Evolutionary conservation across 805 yeast species (phyloP), one percentile per base, ranked within the genome.

Genomic region (Wickerhamomyces chaumierensis): DNA sequence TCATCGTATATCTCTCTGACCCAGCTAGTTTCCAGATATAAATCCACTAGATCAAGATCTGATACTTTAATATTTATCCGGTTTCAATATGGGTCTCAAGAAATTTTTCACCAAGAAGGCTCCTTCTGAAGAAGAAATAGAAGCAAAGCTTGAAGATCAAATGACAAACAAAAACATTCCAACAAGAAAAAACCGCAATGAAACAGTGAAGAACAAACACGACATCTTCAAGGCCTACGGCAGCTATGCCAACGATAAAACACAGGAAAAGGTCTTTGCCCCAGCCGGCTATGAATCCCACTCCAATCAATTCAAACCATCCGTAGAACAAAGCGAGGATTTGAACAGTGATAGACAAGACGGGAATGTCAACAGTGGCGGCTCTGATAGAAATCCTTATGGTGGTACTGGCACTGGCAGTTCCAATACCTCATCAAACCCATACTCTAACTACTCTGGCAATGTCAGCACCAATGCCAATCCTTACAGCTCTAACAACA

Each of bases 171-270:
- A 64, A 31, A 76, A 75, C 33, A 57, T 71, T 18, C 51, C 63
- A 3, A 60, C 63, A 15, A 68, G 63, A 42, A 56, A 51, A 31
- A 48, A 57, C 13, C 56, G 49, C 34, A 60, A 52, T 33, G 56
- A 43, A 33, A 44, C 39, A 41, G 35, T 18, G 34, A 40, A 34
- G 37, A 42, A 38, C 41, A 63, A 42, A 61, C 61, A 44, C 61
- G 63, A 45, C 62, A 65, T 43, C 65, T 73, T 53, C 60, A 65
- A 23, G 15, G 75, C 75, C 4, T 73, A 71, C 44, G 60, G 66
- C 2, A 60, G 62, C 19, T 68, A 58, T 49, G 72, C 77, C 5
- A 61, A 60, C 40, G 69, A 67, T 18, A 60, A 57, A 37, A 51
- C 55, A 3, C 51, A 54, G 28, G 57, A 57, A 37, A 55, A 56